A percentile compares a stretch with the other conserved stretches of the same genome.
phyloP scores from a whole-genome alignment of 768 basidiomycete genomes.

The Boletus reticuloceps region DNA sequence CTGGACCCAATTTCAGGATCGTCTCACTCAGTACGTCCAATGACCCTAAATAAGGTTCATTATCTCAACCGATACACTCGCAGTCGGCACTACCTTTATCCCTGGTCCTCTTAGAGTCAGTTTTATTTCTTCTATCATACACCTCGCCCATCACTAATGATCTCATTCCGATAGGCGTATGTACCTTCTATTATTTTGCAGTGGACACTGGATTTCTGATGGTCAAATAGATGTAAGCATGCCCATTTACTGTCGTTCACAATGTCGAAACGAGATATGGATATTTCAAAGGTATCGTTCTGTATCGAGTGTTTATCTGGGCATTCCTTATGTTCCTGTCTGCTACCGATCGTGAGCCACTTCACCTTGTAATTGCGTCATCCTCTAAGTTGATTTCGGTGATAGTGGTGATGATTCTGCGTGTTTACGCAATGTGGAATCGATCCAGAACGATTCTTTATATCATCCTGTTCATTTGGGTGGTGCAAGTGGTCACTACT shows the following conservation, averaged over 20 bases:
- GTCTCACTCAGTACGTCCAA: too few relatives aligned
- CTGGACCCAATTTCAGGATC: too few relatives aligned
- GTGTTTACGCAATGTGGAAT: not conserved
- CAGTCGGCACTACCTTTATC: too few relatives aligned
- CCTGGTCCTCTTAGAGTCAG: too few relatives aligned
- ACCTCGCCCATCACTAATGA: too few relatives aligned
- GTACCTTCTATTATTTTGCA: not conserved
- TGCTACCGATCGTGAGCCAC: not conserved
- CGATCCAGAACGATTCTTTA: not conserved
- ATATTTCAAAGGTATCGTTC: not conserved
- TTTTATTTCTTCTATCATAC: too few relatives aligned
- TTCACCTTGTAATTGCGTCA: not conserved
- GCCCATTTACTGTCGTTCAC: not conserved
- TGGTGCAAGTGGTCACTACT: not conserved
- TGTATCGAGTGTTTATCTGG: not conserved
- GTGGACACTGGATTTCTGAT: not conserved
- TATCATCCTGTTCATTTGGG: not conserved
- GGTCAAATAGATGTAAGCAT: not conserved
- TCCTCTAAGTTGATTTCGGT: not conserved
- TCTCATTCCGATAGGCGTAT: not conserved
- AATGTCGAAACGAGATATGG: not conserved
- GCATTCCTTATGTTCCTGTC: not conserved
- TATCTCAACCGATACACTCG: too few relatives aligned
- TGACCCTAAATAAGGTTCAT: too few relatives aligned
- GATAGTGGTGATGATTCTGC: not conserved